These are phyloP conservation scores for Diaporthe batatas DNA, from an alignment of 2,329 filamentous ascomycete genomes.

Conservation along the genomic window DNA sequence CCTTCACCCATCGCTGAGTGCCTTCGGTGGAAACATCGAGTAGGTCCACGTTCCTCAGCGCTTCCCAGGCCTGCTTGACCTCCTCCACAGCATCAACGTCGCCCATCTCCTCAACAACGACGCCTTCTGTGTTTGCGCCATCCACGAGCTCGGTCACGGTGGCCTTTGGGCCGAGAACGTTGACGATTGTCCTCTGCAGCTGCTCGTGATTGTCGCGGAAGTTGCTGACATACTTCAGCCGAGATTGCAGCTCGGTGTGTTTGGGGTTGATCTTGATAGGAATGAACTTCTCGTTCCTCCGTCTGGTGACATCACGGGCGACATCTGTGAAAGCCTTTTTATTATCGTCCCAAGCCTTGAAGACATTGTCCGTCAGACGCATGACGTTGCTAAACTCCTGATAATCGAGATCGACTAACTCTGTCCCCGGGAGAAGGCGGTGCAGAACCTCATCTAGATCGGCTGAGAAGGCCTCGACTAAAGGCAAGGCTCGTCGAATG, in stretches of 20 bases:
- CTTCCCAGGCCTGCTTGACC: constrained; percentile 93
- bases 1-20: constrained; percentile 91
- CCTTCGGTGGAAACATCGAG: constrained; percentile 92
- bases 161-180: constrained; percentile 86
- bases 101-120: constrained; percentile 92
- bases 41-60: constrained; percentile 93
- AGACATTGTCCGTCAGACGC: constrained; percentile 86
- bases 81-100: constrained; percentile 98
- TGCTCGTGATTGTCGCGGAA: constrained; percentile 99
- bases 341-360: constrained; percentile 93
- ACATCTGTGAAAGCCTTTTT: constrained; percentile 98
- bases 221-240: constrained; percentile 91
- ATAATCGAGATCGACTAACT: constrained; percentile 93
- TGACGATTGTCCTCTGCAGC: constrained; percentile 94
- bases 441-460: constrained; percentile 92
- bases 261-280: constrained; percentile 95
- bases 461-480: constrained; percentile 97
- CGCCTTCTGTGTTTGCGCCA: constrained; percentile 68
- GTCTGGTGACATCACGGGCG: constrained; percentile 91
- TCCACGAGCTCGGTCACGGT: constrained; percentile 68
- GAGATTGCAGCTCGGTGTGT: constrained; percentile 89
- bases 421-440: constrained; percentile 84
- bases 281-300: constrained; percentile 97
- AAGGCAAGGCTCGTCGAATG: constrained; percentile 86
- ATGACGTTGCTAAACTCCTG: constrained; percentile 90